These are phyloP conservation scores for Nissolia schottii DNA, from an alignment of 306 rosid species.

Conservation along the genomic window DNA sequence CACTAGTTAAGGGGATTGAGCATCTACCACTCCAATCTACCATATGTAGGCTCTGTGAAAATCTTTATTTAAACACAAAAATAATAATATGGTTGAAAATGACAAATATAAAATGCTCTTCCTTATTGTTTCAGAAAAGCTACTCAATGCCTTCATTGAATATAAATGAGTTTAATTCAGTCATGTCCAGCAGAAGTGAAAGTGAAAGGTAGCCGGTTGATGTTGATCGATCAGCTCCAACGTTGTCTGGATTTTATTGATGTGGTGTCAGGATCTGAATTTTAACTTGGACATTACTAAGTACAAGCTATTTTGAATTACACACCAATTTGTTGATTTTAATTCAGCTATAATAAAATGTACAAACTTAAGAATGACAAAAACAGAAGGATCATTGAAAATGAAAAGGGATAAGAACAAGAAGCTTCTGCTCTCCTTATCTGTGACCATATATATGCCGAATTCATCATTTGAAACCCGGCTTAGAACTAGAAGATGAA, in stretches of 20 bases:
- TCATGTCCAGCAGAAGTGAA: neutral
- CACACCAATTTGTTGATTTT: slow-evolving; percentile 30
- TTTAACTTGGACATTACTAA: slow-evolving; percentile 15
- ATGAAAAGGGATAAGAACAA: slow-evolving; percentile 9
- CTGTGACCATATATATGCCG: neutral
- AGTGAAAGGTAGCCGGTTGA: neutral
- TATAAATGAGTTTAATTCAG: neutral
- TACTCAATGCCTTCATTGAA: neutral
- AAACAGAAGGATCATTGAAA: slow-evolving; percentile 13
- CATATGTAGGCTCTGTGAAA: too few relatives aligned
- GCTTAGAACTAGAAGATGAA: slow-evolving; percentile 45
- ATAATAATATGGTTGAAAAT: neutral
- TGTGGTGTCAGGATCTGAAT: slow-evolving; percentile 17
- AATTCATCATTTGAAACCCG: slow-evolving; percentile 30
- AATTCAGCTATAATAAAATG: slow-evolving; percentile 31
- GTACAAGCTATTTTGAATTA: slow-evolving; percentile 24
- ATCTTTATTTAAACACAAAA: neutral
- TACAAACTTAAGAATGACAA: slow-evolving; percentile 24
- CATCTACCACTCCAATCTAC: too few relatives aligned
- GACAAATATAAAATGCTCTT: neutral
- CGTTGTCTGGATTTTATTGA: slow-evolving; percentile 27
- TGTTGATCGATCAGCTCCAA: neutral
- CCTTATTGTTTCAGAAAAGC: neutral
- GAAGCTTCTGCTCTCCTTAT: slow-evolving; percentile 3
- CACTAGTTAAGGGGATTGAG: too few relatives aligned